Conservation (phyloP, 2,329 filamentous ascomycete genomes). For the Davidsoniella australis region DNA sequence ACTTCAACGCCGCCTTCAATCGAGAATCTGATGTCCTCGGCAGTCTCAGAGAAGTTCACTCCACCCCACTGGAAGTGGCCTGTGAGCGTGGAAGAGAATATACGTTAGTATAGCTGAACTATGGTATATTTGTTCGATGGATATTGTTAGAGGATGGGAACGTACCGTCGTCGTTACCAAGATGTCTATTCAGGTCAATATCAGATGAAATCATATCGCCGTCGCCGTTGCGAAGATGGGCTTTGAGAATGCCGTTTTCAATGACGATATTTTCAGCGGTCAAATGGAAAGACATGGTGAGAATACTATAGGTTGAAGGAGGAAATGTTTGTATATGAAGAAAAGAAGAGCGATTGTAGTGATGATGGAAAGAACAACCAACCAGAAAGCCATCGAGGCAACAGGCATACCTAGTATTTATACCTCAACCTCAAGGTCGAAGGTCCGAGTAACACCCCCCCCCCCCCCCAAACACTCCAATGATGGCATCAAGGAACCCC, state of each 20-base stretch:
- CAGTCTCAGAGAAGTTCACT: constrained; percentile 27
- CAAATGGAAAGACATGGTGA: constrained; percentile 26
- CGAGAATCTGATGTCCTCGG: constrained; percentile 28
- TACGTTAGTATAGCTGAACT: constrained; percentile 5
- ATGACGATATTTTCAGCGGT: constrained; percentile 29
- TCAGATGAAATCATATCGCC: constrained; percentile 27
- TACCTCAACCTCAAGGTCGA: no score
- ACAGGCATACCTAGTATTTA: no score
- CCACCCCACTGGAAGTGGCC: constrained; percentile 13
- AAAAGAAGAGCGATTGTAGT: not conserved
- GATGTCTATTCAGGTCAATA: constrained; percentile 36
- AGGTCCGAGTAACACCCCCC: no score
- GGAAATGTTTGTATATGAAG: not conserved
- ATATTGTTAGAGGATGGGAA: constrained; percentile 17
- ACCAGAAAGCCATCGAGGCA: no score
- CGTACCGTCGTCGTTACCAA: constrained; percentile 33
- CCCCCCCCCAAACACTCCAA: no score
- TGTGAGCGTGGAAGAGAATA: not conserved
- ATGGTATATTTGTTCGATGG: not conserved
- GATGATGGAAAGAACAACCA: no score
- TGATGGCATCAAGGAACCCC: no score
- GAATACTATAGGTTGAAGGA: not conserved
- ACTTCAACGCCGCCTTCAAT: constrained; percentile 32
- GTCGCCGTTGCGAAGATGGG: constrained; percentile 23
- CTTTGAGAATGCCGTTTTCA: constrained; percentile 31